Evolutionary conservation across 257 asterid genomes (phyloP).

Genomic region (Anisodus tanguticus): DNA sequence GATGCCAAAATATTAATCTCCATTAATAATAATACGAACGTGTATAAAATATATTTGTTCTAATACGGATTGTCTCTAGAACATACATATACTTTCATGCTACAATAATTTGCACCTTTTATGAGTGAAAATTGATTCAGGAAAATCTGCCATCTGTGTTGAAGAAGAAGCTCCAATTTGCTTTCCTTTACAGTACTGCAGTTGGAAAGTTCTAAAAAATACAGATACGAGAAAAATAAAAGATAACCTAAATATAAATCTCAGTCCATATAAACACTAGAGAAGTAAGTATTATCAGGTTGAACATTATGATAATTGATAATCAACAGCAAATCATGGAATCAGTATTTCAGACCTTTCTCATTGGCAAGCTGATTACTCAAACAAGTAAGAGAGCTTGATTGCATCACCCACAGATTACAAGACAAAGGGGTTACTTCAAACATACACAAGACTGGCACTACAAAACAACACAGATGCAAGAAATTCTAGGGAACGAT

Average conservation of each 20-base stretch:
- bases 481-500: not conserved
- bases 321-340: constrained; percentile 2
- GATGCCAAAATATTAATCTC: too few relatives aligned
- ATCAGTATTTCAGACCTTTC: not conserved
- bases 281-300: not conserved
- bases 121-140: not conserved
- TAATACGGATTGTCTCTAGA: too few relatives aligned
- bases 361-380: not conserved
- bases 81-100: too few relatives aligned
- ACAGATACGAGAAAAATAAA: not conserved
- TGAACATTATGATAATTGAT: constrained; percentile 14
- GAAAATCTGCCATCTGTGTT: constrained; percentile 3
- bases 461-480: not conserved
- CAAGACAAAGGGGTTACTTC: not conserved
- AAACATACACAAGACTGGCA: not conserved
- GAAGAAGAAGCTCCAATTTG: constrained; percentile 9
- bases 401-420: constrained; percentile 6
- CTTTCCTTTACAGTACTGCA: not conserved
- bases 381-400: not conserved
- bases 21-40: too few relatives aligned
- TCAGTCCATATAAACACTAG: not conserved
- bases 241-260: not conserved
- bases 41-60: too few relatives aligned
- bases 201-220: not conserved
- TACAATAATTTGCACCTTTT: not conserved